phyloP scores from a whole-genome alignment of 768 basidiomycete species.

The Rhizopogon salebrosus region DNA sequence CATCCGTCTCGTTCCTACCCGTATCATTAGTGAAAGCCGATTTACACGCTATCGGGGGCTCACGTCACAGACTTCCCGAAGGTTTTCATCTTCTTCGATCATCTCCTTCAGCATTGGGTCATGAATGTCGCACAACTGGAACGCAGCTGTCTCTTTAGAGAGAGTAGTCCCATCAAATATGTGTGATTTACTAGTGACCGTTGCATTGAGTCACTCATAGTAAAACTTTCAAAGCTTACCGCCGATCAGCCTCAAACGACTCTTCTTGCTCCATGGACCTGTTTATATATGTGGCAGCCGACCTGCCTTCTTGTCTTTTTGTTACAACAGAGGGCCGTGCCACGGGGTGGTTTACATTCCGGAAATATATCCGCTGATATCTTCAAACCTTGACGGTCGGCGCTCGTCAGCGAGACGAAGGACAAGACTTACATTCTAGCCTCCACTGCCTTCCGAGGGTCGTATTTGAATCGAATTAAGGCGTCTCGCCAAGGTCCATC shows the following conservation, averaged over 20 bases:
- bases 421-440: slow-evolving; percentile 65
- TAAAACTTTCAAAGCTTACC: slow-evolving; percentile 14
- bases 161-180: slow-evolving; percentile 83
- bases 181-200: slow-evolving; percentile 55
- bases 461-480: slow-evolving; percentile 81
- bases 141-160: slow-evolving; percentile 84
- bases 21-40: background rate
- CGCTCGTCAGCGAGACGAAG: background rate
- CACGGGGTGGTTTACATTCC: slow-evolving; percentile 80
- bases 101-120: slow-evolving; percentile 81
- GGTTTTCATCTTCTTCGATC: slow-evolving; percentile 68
- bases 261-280: slow-evolving; percentile 31
- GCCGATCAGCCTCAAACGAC: slow-evolving; percentile 24
- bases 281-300: slow-evolving; percentile 15
- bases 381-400: slow-evolving; percentile 35
- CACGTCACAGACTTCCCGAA: slow-evolving; percentile 73
- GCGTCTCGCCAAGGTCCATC: slow-evolving; percentile 96
- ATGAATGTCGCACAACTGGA: slow-evolving; percentile 88
- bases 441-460: slow-evolving; percentile 70
- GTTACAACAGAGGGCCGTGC: slow-evolving; percentile 71
- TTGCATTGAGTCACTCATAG: background rate
- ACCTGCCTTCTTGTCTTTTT: slow-evolving; percentile 48
- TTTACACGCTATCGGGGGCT: slow-evolving; percentile 22
- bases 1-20: slow-evolving; percentile 81
- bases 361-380: slow-evolving; percentile 89